phyloP scores from a whole-genome alignment of 108 stramenopile genomes.

The Cyclotella baltica region DNA sequence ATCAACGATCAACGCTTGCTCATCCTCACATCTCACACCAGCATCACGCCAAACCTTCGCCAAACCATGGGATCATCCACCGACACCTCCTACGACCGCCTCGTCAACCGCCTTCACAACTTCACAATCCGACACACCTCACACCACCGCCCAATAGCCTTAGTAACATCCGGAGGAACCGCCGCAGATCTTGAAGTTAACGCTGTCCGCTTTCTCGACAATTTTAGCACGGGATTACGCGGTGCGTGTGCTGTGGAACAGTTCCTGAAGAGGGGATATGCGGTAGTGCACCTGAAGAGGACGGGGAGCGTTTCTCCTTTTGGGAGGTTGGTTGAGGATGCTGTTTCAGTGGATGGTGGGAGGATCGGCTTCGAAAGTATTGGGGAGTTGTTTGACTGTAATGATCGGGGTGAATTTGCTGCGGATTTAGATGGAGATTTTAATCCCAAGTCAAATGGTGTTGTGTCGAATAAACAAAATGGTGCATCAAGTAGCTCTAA shows the following conservation, averaged over 20 bases:
- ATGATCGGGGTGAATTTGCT: constrained; percentile 46
- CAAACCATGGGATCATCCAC: constrained; percentile 18
- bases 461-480: not conserved
- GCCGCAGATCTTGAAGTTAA: constrained; percentile 87
- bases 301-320: constrained; percentile 80
- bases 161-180: constrained; percentile 92
- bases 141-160: constrained; percentile 83
- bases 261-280: constrained; percentile 89
- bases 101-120: constrained; percentile 40
- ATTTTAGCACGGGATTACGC: constrained; percentile 94
- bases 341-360: not conserved
- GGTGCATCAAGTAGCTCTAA: constrained; percentile 2
- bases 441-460: constrained; percentile 53
- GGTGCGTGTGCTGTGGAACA: constrained; percentile 92
- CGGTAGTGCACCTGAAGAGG: constrained; percentile 90
- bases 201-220: constrained; percentile 92
- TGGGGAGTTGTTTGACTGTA: constrained; percentile 68
- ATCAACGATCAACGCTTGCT: too few species aligned
- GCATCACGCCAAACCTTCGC: too few species aligned
- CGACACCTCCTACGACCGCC: constrained; percentile 5
- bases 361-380: constrained; percentile 44
- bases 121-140: constrained; percentile 69
- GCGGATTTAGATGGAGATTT: constrained; percentile 24
- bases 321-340: constrained; percentile 69
- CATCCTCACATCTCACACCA: too few species aligned